Evolutionary conservation across 768 basidiomycete species (phyloP).

Genomic region (Amanita rubescens): DNA sequence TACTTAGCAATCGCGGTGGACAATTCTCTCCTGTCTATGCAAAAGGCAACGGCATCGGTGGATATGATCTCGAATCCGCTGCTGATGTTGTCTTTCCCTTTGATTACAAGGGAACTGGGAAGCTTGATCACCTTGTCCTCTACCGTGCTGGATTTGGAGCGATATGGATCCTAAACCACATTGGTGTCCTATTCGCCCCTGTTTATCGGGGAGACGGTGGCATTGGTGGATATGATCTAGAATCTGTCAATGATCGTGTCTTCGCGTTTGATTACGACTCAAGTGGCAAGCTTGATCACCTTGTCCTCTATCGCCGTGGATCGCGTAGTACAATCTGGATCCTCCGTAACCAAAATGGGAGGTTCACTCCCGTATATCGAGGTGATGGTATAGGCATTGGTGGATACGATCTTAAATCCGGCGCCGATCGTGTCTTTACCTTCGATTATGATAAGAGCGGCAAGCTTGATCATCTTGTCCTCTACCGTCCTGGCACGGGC

Average conservation of each 20-base stretch:
- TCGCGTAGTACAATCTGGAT: not conserved
- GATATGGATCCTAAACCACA: constrained; percentile 2
- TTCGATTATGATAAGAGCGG: constrained; percentile 10
- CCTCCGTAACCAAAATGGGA: constrained; percentile 1
- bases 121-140: constrained; percentile 1
- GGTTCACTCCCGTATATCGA: constrained; percentile 1
- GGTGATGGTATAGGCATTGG: constrained; percentile 3
- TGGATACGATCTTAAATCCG: constrained; percentile 7
- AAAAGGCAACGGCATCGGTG: not conserved
- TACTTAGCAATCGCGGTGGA: not conserved
- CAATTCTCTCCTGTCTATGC: constrained; percentile 1
- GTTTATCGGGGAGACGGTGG: not conserved
- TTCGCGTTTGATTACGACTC: constrained; percentile 1
- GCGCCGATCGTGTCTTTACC: constrained; percentile 9
- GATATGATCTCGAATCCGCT: constrained; percentile 1
- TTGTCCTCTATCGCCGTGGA: not conserved
- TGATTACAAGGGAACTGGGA: not conserved
- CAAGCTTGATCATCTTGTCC: constrained; percentile 10
- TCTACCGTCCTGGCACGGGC: constrained; percentile 8
- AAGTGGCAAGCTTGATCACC: constrained; percentile 1
- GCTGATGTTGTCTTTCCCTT: constrained; percentile 1
- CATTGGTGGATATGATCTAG: constrained; percentile 2
- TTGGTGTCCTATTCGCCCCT: not conserved
- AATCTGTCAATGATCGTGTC: not conserved
- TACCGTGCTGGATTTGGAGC: not conserved